phyloP scores from a whole-genome alignment of 306 rosid genomes.

The Vachellia collinsii region DNA sequence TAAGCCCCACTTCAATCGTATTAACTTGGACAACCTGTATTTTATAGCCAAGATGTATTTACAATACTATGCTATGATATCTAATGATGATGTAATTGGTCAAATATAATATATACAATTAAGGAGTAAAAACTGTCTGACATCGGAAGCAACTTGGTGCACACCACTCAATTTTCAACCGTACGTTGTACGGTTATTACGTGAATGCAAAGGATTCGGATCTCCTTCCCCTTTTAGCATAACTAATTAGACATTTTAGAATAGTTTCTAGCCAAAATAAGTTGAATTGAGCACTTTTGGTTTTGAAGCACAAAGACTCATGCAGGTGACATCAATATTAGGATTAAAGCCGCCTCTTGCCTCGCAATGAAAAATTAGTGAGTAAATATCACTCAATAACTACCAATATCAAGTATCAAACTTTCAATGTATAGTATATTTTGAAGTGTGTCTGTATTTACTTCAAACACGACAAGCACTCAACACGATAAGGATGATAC shows the following conservation, averaged over 20 bases:
- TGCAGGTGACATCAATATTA: not conserved
- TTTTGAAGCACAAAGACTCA: not conserved
- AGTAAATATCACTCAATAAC: not conserved
- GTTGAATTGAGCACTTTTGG: not conserved
- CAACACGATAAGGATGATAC: constrained; percentile 15
- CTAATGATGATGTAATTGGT: not conserved
- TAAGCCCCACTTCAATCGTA: not conserved
- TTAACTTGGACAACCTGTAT: not conserved
- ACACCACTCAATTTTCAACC: not conserved
- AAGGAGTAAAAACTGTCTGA: not conserved
- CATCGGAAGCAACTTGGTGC: not conserved
- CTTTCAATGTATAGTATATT: constrained; percentile 5
- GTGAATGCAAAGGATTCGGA: not conserved
- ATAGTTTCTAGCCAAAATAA: not conserved
- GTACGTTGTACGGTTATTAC: not conserved
- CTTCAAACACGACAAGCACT: constrained; percentile 14
- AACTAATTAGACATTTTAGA: not conserved
- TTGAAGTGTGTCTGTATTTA: not conserved
- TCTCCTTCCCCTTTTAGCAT: not conserved
- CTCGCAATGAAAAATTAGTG: constrained; percentile 4
- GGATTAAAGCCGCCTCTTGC: constrained; percentile 1
- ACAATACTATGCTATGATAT: not conserved
- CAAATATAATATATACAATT: not conserved
- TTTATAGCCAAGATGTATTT: not conserved
- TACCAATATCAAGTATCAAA: not conserved